Evolutionary conservation across 164 flowering plant genomes (phyloP).

Genomic region (Vitis amurensis): DNA sequence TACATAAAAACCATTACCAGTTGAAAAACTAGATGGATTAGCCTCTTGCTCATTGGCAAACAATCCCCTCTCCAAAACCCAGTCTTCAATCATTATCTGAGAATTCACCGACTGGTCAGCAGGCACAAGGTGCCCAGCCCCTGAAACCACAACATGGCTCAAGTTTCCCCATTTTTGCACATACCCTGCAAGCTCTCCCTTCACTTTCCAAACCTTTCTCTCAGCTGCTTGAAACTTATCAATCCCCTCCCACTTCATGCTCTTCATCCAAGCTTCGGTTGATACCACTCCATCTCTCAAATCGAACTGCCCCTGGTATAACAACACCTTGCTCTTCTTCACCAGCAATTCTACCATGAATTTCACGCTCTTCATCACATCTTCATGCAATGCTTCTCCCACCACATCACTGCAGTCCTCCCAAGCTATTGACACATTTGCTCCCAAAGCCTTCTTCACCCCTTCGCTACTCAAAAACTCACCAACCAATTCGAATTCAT

Average conservation of each 20-base stretch:
- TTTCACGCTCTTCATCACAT: conserved; percentile 85
- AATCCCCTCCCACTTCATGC: conserved; percentile 65
- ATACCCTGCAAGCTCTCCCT: conserved; percentile 64
- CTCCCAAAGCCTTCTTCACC: conserved; percentile 55
- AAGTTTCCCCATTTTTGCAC: conserved; percentile 72
- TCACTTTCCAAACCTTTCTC: conserved; percentile 66
- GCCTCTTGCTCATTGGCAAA: conserved; percentile 23
- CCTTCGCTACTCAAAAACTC: conserved; percentile 31
- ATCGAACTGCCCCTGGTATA: conserved; percentile 59
- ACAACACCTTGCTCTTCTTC: conserved; percentile 46
- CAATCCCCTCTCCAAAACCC: conserved; percentile 64
- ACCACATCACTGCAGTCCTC: conserved; percentile 61
- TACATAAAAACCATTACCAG: background rate
- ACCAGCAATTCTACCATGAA: conserved; percentile 66
- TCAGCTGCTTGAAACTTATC: conserved; percentile 47
- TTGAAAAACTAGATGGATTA: background rate
- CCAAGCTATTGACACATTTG: conserved; percentile 31
- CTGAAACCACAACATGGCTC: conserved; percentile 62
- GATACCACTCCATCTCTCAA: conserved; percentile 71
- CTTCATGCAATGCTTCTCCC: conserved; percentile 46
- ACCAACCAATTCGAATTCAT: conserved; percentile 35
- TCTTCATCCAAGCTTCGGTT: conserved; percentile 70
- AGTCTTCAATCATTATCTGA: conserved; percentile 77
- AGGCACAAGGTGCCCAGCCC: conserved; percentile 85
- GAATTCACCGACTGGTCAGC: conserved; percentile 69